Conservation (phyloP, 2,329 filamentous ascomycete genomes). For the Alternaria solani region DNA sequence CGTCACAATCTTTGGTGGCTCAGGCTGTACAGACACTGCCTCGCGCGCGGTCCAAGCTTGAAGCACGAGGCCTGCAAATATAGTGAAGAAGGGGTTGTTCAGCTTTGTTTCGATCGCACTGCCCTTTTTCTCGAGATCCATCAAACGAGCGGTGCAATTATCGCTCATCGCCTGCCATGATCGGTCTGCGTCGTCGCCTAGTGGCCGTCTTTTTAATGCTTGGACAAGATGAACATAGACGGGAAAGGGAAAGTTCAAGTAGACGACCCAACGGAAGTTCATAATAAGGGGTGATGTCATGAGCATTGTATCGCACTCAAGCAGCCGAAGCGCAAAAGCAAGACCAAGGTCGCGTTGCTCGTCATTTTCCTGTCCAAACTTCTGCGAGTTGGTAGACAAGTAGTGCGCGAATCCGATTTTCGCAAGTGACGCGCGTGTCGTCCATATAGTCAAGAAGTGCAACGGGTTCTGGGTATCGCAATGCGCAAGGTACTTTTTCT, state of each 20-base stretch:
- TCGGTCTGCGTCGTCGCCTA: slow-evolving; percentile 39
- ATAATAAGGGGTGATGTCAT: slow-evolving; percentile 53
- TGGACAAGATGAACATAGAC: slow-evolving; percentile 59
- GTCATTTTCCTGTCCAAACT: slow-evolving; percentile 23
- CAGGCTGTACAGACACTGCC: slow-evolving; percentile 6
- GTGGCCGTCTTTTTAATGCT: slow-evolving; percentile 53
- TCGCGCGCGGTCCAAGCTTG: slow-evolving; percentile 54
- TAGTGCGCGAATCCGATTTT: slow-evolving; percentile 61
- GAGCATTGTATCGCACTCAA: slow-evolving; percentile 59
- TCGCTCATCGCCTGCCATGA: slow-evolving; percentile 58
- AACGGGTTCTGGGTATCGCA: slow-evolving; percentile 36
- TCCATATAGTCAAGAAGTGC: slow-evolving; percentile 60
- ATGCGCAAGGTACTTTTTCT: slow-evolving; percentile 50
- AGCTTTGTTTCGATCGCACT: slow-evolving; percentile 23
- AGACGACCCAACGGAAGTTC: slow-evolving; percentile 54
- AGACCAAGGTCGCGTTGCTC: slow-evolving; percentile 38
- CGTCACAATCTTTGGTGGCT: slow-evolving; percentile 17
- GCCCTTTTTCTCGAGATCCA: slow-evolving; percentile 20
- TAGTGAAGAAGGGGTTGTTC: slow-evolving; percentile 38
- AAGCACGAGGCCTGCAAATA: slow-evolving; percentile 65
- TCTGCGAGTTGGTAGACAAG: slow-evolving; percentile 45
- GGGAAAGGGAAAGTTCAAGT: slow-evolving; percentile 59
- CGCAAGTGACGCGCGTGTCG: slow-evolving; percentile 55
- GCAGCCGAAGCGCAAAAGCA: slow-evolving; percentile 49
- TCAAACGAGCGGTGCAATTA: slow-evolving; percentile 54